These are phyloP conservation scores for Salvia rosmarinus DNA, from an alignment of 257 asterid genomes.

Conservation along the genomic window DNA sequence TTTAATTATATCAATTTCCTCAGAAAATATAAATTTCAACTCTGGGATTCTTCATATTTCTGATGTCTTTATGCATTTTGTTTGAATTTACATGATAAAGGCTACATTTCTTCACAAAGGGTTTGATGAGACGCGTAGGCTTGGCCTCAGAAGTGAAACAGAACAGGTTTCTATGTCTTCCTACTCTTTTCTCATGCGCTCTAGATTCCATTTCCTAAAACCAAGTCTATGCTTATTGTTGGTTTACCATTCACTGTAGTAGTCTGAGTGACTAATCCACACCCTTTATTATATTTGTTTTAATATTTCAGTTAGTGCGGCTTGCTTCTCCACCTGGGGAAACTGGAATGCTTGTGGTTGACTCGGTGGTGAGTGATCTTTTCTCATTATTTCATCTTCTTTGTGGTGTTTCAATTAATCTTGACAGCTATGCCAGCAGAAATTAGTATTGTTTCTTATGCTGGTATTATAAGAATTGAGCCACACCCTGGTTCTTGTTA, in stretches of 20 bases:
- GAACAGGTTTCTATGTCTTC: conserved; percentile 66
- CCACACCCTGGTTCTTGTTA: conserved; percentile 32
- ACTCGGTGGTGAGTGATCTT: conserved; percentile 78
- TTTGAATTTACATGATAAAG: conserved; percentile 47
- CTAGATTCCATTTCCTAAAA: conserved; percentile 18
- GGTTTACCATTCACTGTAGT: conserved; percentile 4
- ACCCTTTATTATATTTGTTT: conserved; percentile 30
- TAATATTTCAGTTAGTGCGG: conserved; percentile 74
- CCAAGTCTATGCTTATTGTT: conserved; percentile 18
- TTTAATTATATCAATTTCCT: not conserved
- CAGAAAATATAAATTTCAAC: not conserved
- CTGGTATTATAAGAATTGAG: conserved; percentile 30
- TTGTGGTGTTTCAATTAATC: not conserved
- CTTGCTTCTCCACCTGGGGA: conserved; percentile 85
- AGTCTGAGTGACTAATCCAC: conserved; percentile 11
- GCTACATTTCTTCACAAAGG: conserved; percentile 96
- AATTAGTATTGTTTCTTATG: conserved; percentile 3
- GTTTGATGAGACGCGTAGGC: conserved; percentile 96
- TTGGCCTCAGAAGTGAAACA: conserved; percentile 86
- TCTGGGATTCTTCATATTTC: conserved; percentile 21
- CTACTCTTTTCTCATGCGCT: conserved; percentile 28
- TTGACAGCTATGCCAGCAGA: conserved; percentile 14
- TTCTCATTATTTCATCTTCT: conserved; percentile 23
- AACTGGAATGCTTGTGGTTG: conserved; percentile 99
- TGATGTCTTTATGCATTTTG: conserved; percentile 22